These are phyloP conservation scores for Phaeotremella skinneri DNA, from an alignment of 768 basidiomycete genomes.

Conservation along the genomic window DNA sequence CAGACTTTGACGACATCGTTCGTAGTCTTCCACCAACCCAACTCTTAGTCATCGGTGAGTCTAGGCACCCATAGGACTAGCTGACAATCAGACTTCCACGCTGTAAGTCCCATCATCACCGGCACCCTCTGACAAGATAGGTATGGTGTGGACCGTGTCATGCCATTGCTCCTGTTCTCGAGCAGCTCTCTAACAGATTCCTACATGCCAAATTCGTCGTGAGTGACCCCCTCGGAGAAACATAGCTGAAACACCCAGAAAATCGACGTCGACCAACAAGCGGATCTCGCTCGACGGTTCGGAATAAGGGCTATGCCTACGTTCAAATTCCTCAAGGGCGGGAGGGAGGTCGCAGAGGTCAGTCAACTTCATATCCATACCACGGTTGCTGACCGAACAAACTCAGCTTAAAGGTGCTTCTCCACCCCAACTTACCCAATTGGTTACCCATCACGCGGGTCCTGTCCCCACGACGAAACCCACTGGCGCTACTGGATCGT, in stretches of 20 bases:
- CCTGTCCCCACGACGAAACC: slow-evolving; percentile 36
- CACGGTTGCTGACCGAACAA: background rate
- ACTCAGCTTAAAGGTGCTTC: slow-evolving; percentile 49
- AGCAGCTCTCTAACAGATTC: slow-evolving; percentile 39
- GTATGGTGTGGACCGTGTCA: slow-evolving; percentile 48
- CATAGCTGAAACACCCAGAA: slow-evolving; percentile 22
- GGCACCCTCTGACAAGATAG: slow-evolving; percentile 9
- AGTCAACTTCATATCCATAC: slow-evolving; percentile 5
- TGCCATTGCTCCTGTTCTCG: slow-evolving; percentile 47
- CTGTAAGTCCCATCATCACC: background rate
- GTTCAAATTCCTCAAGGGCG: slow-evolving; percentile 51
- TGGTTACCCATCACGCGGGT: slow-evolving; percentile 47
- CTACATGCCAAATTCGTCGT: slow-evolving; percentile 47
- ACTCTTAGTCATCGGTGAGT: slow-evolving; percentile 47
- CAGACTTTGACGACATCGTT: slow-evolving; percentile 47
- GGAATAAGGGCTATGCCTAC: slow-evolving; percentile 50
- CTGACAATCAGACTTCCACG: background rate
- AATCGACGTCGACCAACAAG: slow-evolving; percentile 50
- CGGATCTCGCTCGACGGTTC: slow-evolving; percentile 43
- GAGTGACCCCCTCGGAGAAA: slow-evolving; percentile 2
- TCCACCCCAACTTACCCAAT: slow-evolving; percentile 44
- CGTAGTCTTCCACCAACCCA: slow-evolving; percentile 33
- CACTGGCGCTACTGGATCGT: slow-evolving; percentile 15
- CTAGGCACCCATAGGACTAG: background rate
- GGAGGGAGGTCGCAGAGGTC: slow-evolving; percentile 50